phyloP scores from a whole-genome alignment of 768 basidiomycete genomes.

The Mrakia frigida region DNA sequence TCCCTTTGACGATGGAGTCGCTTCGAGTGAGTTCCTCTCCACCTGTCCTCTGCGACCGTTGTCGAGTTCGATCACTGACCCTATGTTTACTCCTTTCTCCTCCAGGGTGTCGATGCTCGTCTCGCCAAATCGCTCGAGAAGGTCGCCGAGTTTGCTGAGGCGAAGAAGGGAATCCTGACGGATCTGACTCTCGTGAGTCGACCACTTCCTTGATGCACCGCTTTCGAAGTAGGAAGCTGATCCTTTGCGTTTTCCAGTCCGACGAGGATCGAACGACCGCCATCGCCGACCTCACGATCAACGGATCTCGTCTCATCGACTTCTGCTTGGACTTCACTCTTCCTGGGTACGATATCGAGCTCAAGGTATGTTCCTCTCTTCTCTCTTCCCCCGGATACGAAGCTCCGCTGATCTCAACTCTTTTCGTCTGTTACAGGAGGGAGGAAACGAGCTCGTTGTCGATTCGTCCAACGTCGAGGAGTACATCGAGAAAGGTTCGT shows the following conservation, averaged over 20 bases:
- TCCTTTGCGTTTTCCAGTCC: constrained; percentile 32
- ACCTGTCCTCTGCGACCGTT: not conserved
- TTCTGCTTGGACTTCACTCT: constrained; percentile 92
- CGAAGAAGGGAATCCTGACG: constrained; percentile 51
- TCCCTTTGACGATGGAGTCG: constrained; percentile 75
- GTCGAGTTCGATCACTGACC: not conserved
- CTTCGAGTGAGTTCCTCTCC: constrained; percentile 57
- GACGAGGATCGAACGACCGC: constrained; percentile 35
- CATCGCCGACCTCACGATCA: constrained; percentile 54
- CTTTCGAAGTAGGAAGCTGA: not conserved
- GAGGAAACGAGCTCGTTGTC: constrained; percentile 74
- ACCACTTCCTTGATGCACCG: not conserved
- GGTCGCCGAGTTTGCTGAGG: constrained; percentile 54
- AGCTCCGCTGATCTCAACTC: not conserved
- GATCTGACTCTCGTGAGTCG: constrained; percentile 41
- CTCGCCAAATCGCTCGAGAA: constrained; percentile 81
- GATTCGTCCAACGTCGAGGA: constrained; percentile 81
- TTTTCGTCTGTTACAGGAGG: constrained; percentile 45
- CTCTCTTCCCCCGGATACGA: not conserved
- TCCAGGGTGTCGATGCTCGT: constrained; percentile 71
- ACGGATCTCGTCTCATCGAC: constrained; percentile 68
- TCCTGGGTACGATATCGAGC: constrained; percentile 90
- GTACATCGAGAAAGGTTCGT: constrained; percentile 60
- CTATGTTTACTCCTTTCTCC: not conserved
- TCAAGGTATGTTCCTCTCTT: constrained; percentile 47